phyloP scores from a whole-genome alignment of 805 yeast species.

The Candida suzukii region DNA sequence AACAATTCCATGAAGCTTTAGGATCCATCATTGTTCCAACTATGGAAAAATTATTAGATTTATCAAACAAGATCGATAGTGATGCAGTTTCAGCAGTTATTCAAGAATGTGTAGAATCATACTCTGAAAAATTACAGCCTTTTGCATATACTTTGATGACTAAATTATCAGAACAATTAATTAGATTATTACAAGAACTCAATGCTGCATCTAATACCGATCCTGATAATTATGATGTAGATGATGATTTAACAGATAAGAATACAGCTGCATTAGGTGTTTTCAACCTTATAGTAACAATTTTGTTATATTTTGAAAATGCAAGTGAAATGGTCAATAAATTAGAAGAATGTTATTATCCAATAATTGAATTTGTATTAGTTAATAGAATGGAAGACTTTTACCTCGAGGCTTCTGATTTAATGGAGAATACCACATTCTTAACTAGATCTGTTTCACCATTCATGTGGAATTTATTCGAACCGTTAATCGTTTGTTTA shows the following conservation, averaged over 20 bases:
- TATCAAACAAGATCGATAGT: conserved; percentile 77
- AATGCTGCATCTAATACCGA: conserved; percentile 50
- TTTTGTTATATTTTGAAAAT: conserved; percentile 80
- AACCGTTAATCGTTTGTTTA: conserved; percentile 32
- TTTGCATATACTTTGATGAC: conserved; percentile 64
- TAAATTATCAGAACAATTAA: conserved; percentile 67
- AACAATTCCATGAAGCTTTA: conserved; percentile 62
- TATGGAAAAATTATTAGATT: conserved; percentile 68
- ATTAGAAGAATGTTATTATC: conserved; percentile 68
- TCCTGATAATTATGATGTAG: conserved; percentile 43
- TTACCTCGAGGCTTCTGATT: conserved; percentile 73
- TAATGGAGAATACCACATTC: conserved; percentile 71
- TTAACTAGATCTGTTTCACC: conserved; percentile 55
- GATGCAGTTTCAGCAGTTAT: conserved; percentile 85
- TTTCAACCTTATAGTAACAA: conserved; percentile 79
- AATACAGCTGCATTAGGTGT: conserved; percentile 83
- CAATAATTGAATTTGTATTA: conserved; percentile 66
- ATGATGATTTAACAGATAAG: conserved; percentile 52
- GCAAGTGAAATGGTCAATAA: conserved; percentile 60
- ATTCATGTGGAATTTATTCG: conserved; percentile 68
- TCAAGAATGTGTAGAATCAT: conserved; percentile 92
- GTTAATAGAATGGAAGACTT: conserved; percentile 67
- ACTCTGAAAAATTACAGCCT: conserved; percentile 84
- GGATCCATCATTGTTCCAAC: conserved; percentile 66
- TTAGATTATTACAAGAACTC: conserved; percentile 64